Evolutionary conservation across 2,329 filamentous ascomycete genomes (phyloP).

Genomic region (Fusarium decemcellulare): DNA sequence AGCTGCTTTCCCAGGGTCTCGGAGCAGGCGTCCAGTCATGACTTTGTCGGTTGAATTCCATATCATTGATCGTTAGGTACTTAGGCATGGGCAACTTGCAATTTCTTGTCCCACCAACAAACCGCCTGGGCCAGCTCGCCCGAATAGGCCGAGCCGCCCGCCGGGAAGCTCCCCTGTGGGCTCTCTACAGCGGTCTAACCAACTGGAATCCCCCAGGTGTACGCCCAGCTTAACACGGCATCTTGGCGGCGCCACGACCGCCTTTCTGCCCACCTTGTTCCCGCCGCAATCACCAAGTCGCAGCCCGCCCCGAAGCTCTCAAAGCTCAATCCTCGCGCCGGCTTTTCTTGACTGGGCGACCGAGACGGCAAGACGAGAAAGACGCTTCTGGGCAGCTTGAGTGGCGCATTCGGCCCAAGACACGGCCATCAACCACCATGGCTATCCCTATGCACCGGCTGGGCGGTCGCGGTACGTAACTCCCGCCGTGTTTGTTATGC

Average conservation of each 20-base stretch:
- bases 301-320: not conserved
- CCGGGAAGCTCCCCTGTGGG: not conserved
- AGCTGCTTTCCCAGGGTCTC: not conserved
- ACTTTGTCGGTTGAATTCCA: not conserved
- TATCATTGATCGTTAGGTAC: not conserved
- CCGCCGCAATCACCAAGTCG: not conserved
- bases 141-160: slow-evolving; percentile 2
- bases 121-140: not conserved
- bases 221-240: slow-evolving; percentile 22
- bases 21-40: not conserved
- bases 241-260: slow-evolving; percentile 35
- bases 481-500: slow-evolving; percentile 28
- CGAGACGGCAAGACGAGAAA: not conserved
- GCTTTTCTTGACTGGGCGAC: slow-evolving; percentile 15
- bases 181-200: not conserved
- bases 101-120: not conserved
- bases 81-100: not conserved
- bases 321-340: not conserved
- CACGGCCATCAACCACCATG: slow-evolving; percentile 43
- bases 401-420: slow-evolving; percentile 5
- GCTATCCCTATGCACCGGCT: slow-evolving; percentile 60
- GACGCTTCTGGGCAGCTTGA: not conserved
- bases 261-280: not conserved
- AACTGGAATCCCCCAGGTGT: slow-evolving; percentile 7
- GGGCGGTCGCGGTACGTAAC: slow-evolving; percentile 60